phyloP scores from a whole-genome alignment of 805 yeast species.

The Barnettozyma vustinii region DNA sequence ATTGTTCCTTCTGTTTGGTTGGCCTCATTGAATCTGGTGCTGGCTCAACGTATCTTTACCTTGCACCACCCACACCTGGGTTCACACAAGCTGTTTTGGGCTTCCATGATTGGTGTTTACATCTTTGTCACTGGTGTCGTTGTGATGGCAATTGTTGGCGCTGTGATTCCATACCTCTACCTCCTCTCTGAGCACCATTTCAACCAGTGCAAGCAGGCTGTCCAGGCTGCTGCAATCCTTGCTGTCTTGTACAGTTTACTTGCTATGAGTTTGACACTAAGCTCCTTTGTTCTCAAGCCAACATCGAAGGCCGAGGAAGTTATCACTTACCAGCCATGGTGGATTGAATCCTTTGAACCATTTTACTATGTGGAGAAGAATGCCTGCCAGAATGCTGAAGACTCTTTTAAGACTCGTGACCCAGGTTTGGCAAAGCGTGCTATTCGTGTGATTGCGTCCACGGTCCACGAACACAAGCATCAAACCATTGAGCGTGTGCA shows the following conservation, averaged over 20 bases:
- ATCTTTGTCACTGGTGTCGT: conserved; percentile 50
- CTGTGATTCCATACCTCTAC: conserved; percentile 54
- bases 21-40: conserved; percentile 53
- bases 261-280: conserved; percentile 42
- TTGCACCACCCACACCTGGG: conserved; percentile 77
- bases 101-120: conserved; percentile 44
- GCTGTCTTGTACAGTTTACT: conserved; percentile 47
- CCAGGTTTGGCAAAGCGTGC: conserved; percentile 22
- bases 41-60: conserved; percentile 69
- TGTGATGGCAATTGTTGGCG: conserved; percentile 64
- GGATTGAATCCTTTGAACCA: conserved; percentile 63
- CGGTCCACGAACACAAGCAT: conserved; percentile 35
- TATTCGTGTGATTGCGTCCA: conserved; percentile 54
- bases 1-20: conserved; percentile 55
- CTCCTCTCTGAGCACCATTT: conserved; percentile 41
- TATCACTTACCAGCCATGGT: conserved; percentile 66
- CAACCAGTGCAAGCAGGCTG: conserved; percentile 48
- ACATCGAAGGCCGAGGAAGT: conserved; percentile 44
- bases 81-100: conserved; percentile 44
- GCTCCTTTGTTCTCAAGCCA: conserved; percentile 53
- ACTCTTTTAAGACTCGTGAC: conserved; percentile 40
- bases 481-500: conserved; percentile 26
- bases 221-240: conserved; percentile 44
- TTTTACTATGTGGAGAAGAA: conserved; percentile 53
- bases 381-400: conserved; percentile 45